phyloP scores from a whole-genome alignment of 139 green algal species.

The Tetraselmis chui region DNA sequence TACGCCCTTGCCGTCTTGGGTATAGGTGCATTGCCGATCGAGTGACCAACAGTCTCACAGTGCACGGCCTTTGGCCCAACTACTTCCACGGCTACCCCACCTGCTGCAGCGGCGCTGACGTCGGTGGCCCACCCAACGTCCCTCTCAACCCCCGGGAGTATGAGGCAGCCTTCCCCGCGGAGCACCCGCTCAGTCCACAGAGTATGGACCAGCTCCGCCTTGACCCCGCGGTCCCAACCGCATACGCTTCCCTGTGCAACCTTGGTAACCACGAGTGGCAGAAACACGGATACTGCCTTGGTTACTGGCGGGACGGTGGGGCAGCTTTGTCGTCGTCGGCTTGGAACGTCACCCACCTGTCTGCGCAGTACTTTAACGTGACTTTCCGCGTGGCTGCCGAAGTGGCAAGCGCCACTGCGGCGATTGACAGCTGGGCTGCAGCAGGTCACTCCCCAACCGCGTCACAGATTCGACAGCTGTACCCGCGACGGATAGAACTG shows the following conservation, averaged over 20 bases:
- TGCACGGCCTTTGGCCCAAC: background rate
- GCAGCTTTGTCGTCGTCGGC: too few species aligned
- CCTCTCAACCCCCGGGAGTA: background rate
- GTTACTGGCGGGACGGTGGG: background rate
- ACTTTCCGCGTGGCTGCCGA: background rate
- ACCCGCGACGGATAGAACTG: background rate
- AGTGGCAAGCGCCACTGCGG: background rate
- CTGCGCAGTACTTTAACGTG: background rate
- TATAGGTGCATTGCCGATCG: background rate
- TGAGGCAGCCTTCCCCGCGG: background rate
- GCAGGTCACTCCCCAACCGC: background rate
- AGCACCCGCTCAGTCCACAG: background rate
- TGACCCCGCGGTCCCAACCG: background rate
- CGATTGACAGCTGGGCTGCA: background rate
- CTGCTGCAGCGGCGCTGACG: background rate
- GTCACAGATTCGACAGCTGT: background rate
- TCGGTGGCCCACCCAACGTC: background rate
- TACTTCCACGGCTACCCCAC: background rate
- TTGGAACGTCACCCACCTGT: background rate
- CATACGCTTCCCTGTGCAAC: background rate
- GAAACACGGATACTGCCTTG: background rate
- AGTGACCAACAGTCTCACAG: background rate
- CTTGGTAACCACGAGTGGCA: background rate
- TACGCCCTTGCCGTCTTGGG: too few species aligned
- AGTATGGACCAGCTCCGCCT: background rate